Evolutionary conservation across 2,329 filamentous ascomycete species (phyloP).

Genomic region (Phialocephala subalpina): DNA sequence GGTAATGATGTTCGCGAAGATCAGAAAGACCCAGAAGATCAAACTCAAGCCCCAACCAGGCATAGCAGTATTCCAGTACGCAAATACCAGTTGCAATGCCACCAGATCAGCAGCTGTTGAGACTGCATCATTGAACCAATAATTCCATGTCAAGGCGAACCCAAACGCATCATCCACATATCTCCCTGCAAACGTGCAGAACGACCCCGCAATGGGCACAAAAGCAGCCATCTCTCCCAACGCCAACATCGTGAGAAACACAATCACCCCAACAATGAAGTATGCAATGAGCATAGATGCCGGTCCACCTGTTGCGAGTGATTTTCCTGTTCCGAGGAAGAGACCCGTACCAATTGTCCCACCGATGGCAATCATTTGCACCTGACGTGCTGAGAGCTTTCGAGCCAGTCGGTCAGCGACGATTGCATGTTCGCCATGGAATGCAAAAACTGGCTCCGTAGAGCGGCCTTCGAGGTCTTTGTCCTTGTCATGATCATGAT

Average conservation of each 20-base stretch:
- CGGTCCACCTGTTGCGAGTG: slow-evolving; percentile 65
- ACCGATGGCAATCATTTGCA: slow-evolving; percentile 72
- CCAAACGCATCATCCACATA: slow-evolving; percentile 63
- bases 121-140: slow-evolving; percentile 73
- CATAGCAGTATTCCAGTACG: slow-evolving; percentile 69
- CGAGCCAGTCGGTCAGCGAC: slow-evolving; percentile 52
- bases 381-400: slow-evolving; percentile 66
- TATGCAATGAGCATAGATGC: slow-evolving; percentile 66
- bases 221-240: slow-evolving; percentile 69
- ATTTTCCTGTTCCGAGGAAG: slow-evolving; percentile 68
- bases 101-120: slow-evolving; percentile 68
- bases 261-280: slow-evolving; percentile 62
- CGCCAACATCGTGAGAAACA: slow-evolving; percentile 65
- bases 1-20: slow-evolving; percentile 59
- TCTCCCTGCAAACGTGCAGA: slow-evolving; percentile 62
- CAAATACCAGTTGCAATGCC: slow-evolving; percentile 62
- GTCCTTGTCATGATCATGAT: slow-evolving; percentile 9
- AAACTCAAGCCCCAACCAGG: slow-evolving; percentile 69
- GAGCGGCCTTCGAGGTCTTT: slow-evolving; percentile 20
- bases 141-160: slow-evolving; percentile 63
- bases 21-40: slow-evolving; percentile 65
- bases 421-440: slow-evolving; percentile 23
- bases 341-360: slow-evolving; percentile 68
- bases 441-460: neutral
- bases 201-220: slow-evolving; percentile 60